A percentile compares a stretch with the other conserved stretches of the same genome.
Evolutionary conservation across 1,139 yeast species (phyloP).

Genomic region (Yamadazyma buinensis): DNA sequence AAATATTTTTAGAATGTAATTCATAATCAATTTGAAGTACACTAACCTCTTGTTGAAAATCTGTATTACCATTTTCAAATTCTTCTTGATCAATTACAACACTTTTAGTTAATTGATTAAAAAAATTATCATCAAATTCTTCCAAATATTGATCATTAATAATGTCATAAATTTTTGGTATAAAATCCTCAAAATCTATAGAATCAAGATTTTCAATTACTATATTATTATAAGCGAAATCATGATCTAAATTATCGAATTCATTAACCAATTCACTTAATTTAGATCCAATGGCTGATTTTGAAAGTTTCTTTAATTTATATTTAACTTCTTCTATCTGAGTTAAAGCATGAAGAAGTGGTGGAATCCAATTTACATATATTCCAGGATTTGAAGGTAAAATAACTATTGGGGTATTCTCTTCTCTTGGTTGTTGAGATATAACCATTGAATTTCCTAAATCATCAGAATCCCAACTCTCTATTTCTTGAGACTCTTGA

Average conservation of each 20-base stretch:
- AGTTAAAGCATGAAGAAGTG: constrained; percentile 13
- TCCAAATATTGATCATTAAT: constrained; percentile 14
- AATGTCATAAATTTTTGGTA: constrained; percentile 22
- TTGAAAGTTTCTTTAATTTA: constrained; percentile 7
- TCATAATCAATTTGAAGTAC: constrained; percentile 37
- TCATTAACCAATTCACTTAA: constrained; percentile 6
- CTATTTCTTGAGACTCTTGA: too few relatives aligned
- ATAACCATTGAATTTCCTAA: constrained; percentile 1
- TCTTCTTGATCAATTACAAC: constrained; percentile 15
- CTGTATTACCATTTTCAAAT: constrained; percentile 5
- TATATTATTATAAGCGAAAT: constrained; percentile 15
- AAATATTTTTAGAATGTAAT: constrained; percentile 22
- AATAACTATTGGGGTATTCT: constrained; percentile 7
- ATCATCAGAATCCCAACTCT: constrained; percentile 4
- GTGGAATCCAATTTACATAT: constrained; percentile 8
- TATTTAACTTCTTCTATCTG: constrained; percentile 21
- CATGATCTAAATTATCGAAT: constrained; percentile 2
- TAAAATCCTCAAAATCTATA: constrained; percentile 25
- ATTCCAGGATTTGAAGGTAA: constrained; percentile 5
- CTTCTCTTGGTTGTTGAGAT: constrained; percentile 3
- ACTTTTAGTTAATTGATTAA: constrained; percentile 10
- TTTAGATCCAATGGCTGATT: constrained; percentile 1
- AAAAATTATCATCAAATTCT: constrained; percentile 11
- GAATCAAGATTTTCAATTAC: constrained; percentile 19
- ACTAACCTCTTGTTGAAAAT: constrained; percentile 22